Base-by-base conservation (phyloP, 495 filamentous ascomycete species). In the Neurospora sp. region DNA sequence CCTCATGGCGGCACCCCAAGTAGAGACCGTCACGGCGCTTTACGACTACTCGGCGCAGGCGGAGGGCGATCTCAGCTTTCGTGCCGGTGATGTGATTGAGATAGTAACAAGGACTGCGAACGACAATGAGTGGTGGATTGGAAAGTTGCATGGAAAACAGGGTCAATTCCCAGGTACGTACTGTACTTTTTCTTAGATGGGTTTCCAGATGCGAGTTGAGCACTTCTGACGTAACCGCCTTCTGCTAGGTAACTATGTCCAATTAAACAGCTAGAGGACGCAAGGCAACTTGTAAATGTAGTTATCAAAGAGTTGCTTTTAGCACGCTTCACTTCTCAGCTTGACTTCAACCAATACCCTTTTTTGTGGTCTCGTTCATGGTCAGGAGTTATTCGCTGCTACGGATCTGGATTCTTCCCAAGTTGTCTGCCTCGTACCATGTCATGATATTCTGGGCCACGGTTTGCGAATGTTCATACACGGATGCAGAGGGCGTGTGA, bases 11-110 rank as follows among this genome's bases (percentile, higher is more conserved):
- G 85, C 83, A n/a, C 87, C 88, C 2, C 78, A 83, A 9, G 79
- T 83, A 6, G 94, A 98, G 81, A 94, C 88, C 7, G 94, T 89
- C 38, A 94, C 90, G 12, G 93, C 93, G 18, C 81, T 97, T 69
- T 99, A 98, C 77, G 96, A 98, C 79, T 99, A 97, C 79, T 93
- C 97, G 74, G 96, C 96, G 22, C 94, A 98, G 77, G 94, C 94
- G 3, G 94, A 97, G 71, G 94, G 94, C 1, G 96, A 99, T 80
- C 85, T 99, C 70, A 96, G 92, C 77, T 99, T 99, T 79, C 88
- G 86, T 4, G 89, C 93, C 1, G 96, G 96, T 4, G 96, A 99
- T 73, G 83, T 92, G 38, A 98, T 99, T 76, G 94, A 98, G 80
- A 93, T 99, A 72, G 79, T 93, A 14, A 85, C 87, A 74, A 86